A percentile compares a stretch with the other conserved stretches of the same genome.
Evolutionary conservation across 139 green algal species (phyloP).

Genomic region (Tetraselmis chui): DNA sequence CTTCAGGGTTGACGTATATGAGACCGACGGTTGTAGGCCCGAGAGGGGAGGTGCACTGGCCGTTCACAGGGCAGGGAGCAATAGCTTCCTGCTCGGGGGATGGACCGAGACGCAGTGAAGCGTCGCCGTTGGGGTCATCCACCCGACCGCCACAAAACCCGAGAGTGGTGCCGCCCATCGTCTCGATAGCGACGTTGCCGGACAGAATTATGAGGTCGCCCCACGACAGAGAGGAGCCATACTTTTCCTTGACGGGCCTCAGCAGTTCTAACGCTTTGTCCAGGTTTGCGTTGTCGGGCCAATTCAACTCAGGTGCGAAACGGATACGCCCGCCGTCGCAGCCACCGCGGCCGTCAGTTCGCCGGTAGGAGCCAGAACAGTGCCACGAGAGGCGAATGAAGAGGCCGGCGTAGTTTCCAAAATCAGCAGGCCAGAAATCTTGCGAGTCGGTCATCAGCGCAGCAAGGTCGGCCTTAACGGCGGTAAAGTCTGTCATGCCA

Average conservation of each 20-base stretch:
- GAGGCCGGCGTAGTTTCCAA: slow-evolving; percentile 26
- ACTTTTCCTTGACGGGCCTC: slow-evolving; percentile 14
- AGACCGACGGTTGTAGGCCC: slow-evolving; percentile 24
- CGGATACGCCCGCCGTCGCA: slow-evolving; percentile 15
- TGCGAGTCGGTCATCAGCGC: slow-evolving; percentile 10
- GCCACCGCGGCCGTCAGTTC: slow-evolving; percentile 9
- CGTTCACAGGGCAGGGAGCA: slow-evolving; percentile 24
- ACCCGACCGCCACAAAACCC: slow-evolving; percentile 33
- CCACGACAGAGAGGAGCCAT: slow-evolving; percentile 19
- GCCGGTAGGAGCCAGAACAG: slow-evolving; percentile 21
- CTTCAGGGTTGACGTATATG: slow-evolving; percentile 41
- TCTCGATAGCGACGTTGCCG: slow-evolving; percentile 27
- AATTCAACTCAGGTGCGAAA: slow-evolving; percentile 13
- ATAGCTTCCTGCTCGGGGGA: slow-evolving; percentile 15
- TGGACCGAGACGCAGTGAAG: slow-evolving; percentile 27
- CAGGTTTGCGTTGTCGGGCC: slow-evolving; percentile 19
- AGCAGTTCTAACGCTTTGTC: slow-evolving; percentile 18
- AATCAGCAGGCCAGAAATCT: slow-evolving; percentile 35
- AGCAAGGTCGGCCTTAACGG: slow-evolving; percentile 19
- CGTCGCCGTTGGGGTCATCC: slow-evolving; percentile 30
- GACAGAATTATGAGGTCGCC: slow-evolving; percentile 34
- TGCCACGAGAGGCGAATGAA: slow-evolving; percentile 37
- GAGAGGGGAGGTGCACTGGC: slow-evolving; percentile 16
- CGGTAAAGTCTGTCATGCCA: too few species aligned
- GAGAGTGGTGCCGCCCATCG: slow-evolving; percentile 24